phyloP scores from a whole-genome alignment of 2,329 filamentous ascomycete species.

The Raffaelea arxii region DNA sequence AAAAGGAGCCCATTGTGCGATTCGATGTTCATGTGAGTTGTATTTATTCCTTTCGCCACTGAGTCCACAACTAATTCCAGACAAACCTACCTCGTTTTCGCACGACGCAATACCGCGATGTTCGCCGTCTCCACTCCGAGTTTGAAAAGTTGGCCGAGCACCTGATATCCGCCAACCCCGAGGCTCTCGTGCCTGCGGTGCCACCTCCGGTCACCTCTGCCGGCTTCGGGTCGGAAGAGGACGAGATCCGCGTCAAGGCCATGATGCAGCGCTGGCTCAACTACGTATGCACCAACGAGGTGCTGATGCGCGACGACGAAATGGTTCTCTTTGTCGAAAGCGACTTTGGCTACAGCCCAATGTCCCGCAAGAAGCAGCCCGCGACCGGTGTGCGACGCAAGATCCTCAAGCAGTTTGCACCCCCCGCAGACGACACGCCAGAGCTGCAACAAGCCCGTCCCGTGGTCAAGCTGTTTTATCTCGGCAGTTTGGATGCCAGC shows the following conservation, averaged over 20 bases:
- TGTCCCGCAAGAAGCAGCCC: conserved; percentile 91
- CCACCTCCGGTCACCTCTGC: conserved; percentile 91
- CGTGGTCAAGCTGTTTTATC: conserved; percentile 88
- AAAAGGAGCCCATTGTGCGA: conserved; percentile 88
- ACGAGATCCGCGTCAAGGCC: conserved; percentile 80
- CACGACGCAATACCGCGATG: conserved; percentile 96
- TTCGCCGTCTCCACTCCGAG: conserved; percentile 88
- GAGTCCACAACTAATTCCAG: conserved; percentile 34
- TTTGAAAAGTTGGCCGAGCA: conserved; percentile 96
- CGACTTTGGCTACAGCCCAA: conserved; percentile 94
- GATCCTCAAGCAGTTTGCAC: conserved; percentile 95
- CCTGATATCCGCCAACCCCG: conserved; percentile 93
- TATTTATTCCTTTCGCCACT: neutral
- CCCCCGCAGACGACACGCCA: conserved; percentile 91
- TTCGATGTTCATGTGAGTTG: conserved; percentile 88
- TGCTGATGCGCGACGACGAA: conserved; percentile 90
- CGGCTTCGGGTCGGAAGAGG: conserved; percentile 91
- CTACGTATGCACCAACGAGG: conserved; percentile 82
- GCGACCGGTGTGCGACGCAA: conserved; percentile 92
- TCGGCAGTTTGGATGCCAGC: conserved; percentile 91
- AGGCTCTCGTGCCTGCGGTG: conserved; percentile 87
- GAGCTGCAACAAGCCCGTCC: conserved; percentile 86
- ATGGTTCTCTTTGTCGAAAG: conserved; percentile 98
- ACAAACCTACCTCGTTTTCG: conserved; percentile 98
- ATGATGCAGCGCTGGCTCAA: conserved; percentile 93